Conservation (phyloP, 2,329 filamentous ascomycete genomes). For the Didymella sp. region DNA sequence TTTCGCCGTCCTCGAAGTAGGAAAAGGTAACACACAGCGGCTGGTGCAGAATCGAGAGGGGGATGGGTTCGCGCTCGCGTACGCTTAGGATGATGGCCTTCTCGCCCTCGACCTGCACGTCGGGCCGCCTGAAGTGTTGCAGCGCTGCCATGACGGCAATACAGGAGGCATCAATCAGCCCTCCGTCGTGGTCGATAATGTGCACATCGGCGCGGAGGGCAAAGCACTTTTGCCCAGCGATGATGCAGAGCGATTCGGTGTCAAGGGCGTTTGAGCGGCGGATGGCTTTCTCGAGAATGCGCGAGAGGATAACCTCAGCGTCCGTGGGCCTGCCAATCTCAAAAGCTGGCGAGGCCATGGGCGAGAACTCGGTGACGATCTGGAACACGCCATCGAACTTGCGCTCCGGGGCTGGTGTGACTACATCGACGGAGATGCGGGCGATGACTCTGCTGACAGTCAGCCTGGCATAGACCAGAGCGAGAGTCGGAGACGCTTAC, state of each 20-base stretch:
- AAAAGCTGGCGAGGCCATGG: constrained; percentile 90
- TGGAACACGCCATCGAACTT: constrained; percentile 96
- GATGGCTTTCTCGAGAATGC: constrained; percentile 91
- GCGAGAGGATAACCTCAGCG: constrained; percentile 82
- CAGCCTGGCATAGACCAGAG: constrained; percentile 16
- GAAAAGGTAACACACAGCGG: constrained; percentile 91
- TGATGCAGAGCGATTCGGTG: constrained; percentile 92
- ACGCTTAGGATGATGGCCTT: constrained; percentile 82
- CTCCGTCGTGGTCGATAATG: constrained; percentile 88
- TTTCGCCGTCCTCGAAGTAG: constrained; percentile 77
- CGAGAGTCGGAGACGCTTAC: constrained; percentile 53
- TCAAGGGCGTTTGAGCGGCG: constrained; percentile 91
- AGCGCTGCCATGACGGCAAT: constrained; percentile 87
- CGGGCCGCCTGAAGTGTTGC: constrained; percentile 88
- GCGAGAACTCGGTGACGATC: constrained; percentile 87
- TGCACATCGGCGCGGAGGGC: constrained; percentile 90
- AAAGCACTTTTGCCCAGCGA: constrained; percentile 91
- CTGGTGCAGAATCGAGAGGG: constrained; percentile 88
- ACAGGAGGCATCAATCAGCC: constrained; percentile 84
- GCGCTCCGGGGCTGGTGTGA: constrained; percentile 82
- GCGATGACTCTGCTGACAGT: constrained; percentile 71
- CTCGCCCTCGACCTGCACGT: constrained; percentile 85
- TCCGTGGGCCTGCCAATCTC: constrained; percentile 85
- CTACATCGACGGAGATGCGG: constrained; percentile 86
- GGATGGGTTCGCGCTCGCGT: constrained; percentile 87